Conservation (phyloP, 1,139 yeast species). For the Martiniozyma asiatica region DNA sequence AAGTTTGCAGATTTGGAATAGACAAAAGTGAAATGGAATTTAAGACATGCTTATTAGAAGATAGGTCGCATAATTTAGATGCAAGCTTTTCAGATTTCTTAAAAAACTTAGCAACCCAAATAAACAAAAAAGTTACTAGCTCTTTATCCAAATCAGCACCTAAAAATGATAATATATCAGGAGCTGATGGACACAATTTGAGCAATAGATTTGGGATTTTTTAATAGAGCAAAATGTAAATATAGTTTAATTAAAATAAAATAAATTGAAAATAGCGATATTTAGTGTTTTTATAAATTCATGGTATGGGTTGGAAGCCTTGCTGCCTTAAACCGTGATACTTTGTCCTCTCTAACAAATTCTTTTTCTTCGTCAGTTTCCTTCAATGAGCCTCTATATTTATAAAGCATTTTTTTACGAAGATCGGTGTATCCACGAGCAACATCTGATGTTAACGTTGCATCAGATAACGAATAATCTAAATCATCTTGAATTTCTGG, state of each 20-base stretch:
- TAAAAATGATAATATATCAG: constrained; percentile 5
- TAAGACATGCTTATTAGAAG: constrained; percentile 60
- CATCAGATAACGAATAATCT: constrained; percentile 24
- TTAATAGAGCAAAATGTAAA: no score
- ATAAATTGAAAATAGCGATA: no score
- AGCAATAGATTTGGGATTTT: no score
- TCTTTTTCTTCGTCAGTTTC: constrained; percentile 40
- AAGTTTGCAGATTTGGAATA: constrained; percentile 51
- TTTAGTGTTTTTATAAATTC: no score
- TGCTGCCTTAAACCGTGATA: constrained; percentile 65
- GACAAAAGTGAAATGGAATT: constrained; percentile 55
- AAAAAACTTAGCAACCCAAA: no score
- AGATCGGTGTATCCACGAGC: constrained; percentile 45
- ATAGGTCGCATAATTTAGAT: constrained; percentile 42
- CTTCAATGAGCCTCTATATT: constrained; percentile 33
- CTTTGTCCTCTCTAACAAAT: constrained; percentile 58
- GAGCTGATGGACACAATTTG: no score
- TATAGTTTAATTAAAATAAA: no score
- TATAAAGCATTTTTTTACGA: constrained; percentile 37
- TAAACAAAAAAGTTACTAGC: no score
- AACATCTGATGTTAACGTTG: constrained; percentile 33
- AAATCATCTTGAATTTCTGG: constrained; percentile 18
- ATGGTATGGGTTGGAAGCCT: no score
- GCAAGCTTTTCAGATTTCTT: constrained; percentile 50
- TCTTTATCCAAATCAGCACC: no score